Evolutionary conservation across 1,284 basidiomycete species (phyloP), one percentile per base, ranked within the genome.

Genomic region (Papiliotrema terrestris): DNA sequence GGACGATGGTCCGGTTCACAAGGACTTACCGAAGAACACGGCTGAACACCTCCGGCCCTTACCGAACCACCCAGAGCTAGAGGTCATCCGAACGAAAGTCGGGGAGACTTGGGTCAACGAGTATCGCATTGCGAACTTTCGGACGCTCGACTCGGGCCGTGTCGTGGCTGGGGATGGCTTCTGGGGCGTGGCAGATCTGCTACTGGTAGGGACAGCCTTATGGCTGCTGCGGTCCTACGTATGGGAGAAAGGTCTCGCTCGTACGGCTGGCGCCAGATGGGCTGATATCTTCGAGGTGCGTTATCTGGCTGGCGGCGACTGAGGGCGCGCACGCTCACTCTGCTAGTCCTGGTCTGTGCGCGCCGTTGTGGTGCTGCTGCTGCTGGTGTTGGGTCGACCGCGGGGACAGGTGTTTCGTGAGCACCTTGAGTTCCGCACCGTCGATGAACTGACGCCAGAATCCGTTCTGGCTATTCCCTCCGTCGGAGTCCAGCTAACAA

Each of bases 401-500:
- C 41, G 52, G 42, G 45, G 35, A 6, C 41, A 46, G 22, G 35
- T 56, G n/a, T 60, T 57, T 22, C 58, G 58, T 60, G 38, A 49
- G 56, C 46, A 17, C 37, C 50, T 51, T 52, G 15, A 43, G 37
- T 52, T 23, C 4, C 49, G 46, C 49, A 19, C 25, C 35, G 23
- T 6, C 4, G 19, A 43, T 57, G 61, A 49, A 62, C 61, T n/a
- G 6, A 32, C 11, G 20, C 11, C 57, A 75, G 73, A 75, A 57
- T 68, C 69, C 1, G 49, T 71, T 42, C 67, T 57, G 2, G 60
- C 71, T 0, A 48, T 66, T 29, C 48, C 68, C 84, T 86, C 57
- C 83, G 88, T 78, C 80, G 88, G 52, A 79, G 84, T 70, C 76
- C 82, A 63, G 77, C 81, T 63, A 74, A 81, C 43, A 82, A 89